Evolutionary conservation across 1,139 yeast species (phyloP), one percentile per base, ranked within the genome.

Genomic region (Candida sp.): DNA sequence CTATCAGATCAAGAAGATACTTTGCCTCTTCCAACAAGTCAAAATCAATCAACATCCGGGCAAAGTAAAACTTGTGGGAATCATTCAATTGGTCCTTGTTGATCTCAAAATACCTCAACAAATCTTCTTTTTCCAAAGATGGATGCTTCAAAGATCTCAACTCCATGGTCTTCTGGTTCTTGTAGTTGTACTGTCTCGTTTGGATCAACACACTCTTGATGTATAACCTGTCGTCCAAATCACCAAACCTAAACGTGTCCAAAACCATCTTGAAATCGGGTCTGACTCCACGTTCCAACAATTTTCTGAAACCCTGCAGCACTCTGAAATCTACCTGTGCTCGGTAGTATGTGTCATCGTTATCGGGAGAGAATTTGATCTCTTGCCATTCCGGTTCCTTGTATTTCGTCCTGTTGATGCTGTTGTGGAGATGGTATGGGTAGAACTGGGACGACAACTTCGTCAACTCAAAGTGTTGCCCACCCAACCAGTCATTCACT

Each of bases 241-340:
- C 46, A 7, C 48, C 46, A 39, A 47, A 42, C 12, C 50, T 27
- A 52, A 73, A 72, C 0, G 80, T 73, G 37, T 64, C 67, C 49
- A 69, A 67, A 4, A 76, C 56, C 7, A 72, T 51, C 8, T 54
- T 51, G 44, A 62, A 58, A 53, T 76, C 79, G 0, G 81, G 81
- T 39, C 64, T 60, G 4, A 75, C 66, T 0, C 80, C 81, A 48
- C 63, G 63, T 22, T 66, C 57, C 34, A 73, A 49, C 7, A 77
- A 52, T 22, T 69, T 75, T 7, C 58, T 57, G 48, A 77, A 72
- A 7, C 81, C 82, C 44, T 63, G 60, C 23, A 65, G 62, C 35
- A 73, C 58, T 37, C 81, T 57, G 54, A 68, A 75, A 31, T 65
- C 65, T 1, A 72, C 60, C 50, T 76, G 80, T 7, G 57, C 61